phyloP scores from a whole-genome alignment of 2,329 filamentous ascomycete genomes.

The Alternaria solani region DNA sequence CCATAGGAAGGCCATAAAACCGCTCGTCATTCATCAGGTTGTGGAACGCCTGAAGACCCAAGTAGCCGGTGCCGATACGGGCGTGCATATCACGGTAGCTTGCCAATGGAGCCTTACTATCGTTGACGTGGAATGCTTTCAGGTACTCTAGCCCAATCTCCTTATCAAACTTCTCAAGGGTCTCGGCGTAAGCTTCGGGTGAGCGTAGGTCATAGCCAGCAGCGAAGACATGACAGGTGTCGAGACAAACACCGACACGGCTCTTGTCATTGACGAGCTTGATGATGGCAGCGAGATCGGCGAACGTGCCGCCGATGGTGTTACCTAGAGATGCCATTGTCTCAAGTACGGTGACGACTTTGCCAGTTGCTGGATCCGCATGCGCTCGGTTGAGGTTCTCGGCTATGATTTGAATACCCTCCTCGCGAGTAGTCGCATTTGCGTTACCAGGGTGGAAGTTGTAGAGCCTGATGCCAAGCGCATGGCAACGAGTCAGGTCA shows the following conservation, averaged over 20 bases:
- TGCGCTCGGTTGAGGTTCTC: conserved; percentile 83
- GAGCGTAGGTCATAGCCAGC: conserved; percentile 89
- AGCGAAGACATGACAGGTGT: conserved; percentile 96
- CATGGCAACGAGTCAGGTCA: conserved; percentile 84
- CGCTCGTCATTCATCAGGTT: conserved; percentile 83
- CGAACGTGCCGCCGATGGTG: conserved; percentile 83
- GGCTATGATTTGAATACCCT: conserved; percentile 81
- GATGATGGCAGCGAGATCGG: conserved; percentile 88
- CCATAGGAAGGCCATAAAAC: conserved; percentile 83
- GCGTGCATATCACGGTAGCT: conserved; percentile 90
- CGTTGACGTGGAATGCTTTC: conserved; percentile 88
- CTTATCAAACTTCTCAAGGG: conserved; percentile 78
- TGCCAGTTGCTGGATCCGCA: conserved; percentile 68
- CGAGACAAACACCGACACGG: conserved; percentile 91
- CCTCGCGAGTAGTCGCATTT: conserved; percentile 68
- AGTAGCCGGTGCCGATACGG: conserved; percentile 94
- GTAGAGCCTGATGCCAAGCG: conserved; percentile 87
- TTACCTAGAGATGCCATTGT: conserved; percentile 93
- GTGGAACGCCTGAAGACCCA: conserved; percentile 90
- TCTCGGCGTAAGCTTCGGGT: conserved; percentile 74
- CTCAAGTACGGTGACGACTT: conserved; percentile 85
- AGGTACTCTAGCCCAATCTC: conserved; percentile 82
- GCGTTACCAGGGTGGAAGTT: conserved; percentile 96
- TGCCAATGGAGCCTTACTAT: conserved; percentile 87
- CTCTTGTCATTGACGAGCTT: conserved; percentile 78